Evolutionary conservation across 2,329 filamentous ascomycete species (phyloP), one percentile per base, ranked within the genome.

Genomic region (Chaetothyriales sp.): DNA sequence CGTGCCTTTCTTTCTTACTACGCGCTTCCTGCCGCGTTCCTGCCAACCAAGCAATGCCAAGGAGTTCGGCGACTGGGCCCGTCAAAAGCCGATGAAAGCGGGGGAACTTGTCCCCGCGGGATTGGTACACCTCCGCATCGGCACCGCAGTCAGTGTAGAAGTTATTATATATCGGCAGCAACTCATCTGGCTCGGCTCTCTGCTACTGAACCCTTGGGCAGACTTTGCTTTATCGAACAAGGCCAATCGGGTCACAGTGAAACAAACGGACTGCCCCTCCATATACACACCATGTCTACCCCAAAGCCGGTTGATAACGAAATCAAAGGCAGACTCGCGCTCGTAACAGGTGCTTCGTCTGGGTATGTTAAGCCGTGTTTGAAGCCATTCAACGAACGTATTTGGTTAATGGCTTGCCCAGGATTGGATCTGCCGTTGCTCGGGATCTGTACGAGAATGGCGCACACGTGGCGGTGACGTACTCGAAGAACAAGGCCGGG

Each of bases 321-420:
- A 46, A 66, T 80, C 52, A 66, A 66, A 42, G 76, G 75, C 51
- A 69, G 73, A 48, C 64, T 80, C 44, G 78, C 76, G 44, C 68
- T 81, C 7, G 72, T 81, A 46, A 81, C 78, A 1, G 78, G 78
- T 44, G 78, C 77, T 46, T 80, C 76, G 49, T 76, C 76, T 59
- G 77, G 78, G 77, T 78, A 65, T 63, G 65, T 57, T 45, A n/a
- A 39, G 44, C 20, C 20, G 18, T n/a, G n/a, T n/a, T n/a, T n/a
- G n/a, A n/a, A 26, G 9, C 18, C 8, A 32, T 47, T 18, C 3
- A 10, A 36, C 10, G 18, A 26, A 18, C 43, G 18, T 18, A n/a
- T 39, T 10, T 18, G 18, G 46, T 43, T 22, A 52, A 54, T 54
- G 18, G 51, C 43, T 20, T 15, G n/a, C 28, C 2, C 51, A 80